Conservation (phyloP, 192 early-diverging fungal genomes). For the Polychytrium aggregatum region DNA sequence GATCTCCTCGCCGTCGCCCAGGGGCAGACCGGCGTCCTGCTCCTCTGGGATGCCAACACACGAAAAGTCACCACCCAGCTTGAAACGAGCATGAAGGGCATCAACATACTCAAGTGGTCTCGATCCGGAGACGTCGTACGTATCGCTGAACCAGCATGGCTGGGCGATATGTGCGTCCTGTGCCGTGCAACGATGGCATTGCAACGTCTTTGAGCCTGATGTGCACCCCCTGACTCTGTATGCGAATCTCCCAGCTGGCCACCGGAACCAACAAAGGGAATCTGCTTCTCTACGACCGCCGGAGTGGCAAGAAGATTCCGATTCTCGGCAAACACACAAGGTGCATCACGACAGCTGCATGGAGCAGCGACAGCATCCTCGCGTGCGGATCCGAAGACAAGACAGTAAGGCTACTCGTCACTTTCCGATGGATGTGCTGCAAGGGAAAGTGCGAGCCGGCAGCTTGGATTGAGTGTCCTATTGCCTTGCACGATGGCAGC, state of each 20-base stretch:
- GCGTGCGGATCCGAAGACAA: slow-evolving; percentile 34
- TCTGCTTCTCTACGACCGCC: slow-evolving; percentile 27
- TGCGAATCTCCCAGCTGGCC: slow-evolving; percentile 19
- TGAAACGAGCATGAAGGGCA: slow-evolving; percentile 26
- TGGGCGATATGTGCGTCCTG: background rate
- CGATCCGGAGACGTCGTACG: slow-evolving; percentile 23
- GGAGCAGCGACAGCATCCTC: slow-evolving; percentile 32
- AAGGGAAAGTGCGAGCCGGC: no score
- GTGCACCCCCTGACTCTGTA: background rate
- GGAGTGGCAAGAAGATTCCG: slow-evolving; percentile 27
- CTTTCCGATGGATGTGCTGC: no score
- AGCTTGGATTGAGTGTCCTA: no score
- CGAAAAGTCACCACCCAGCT: slow-evolving; percentile 6
- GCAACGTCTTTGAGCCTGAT: background rate
- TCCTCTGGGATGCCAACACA: slow-evolving; percentile 26
- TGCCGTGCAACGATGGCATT: background rate
- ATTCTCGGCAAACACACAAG: slow-evolving; percentile 41
- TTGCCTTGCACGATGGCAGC: no score
- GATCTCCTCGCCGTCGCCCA: slow-evolving; percentile 21
- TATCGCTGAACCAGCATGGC: background rate
- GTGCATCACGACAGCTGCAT: slow-evolving; percentile 23
- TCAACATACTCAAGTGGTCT: slow-evolving; percentile 26
- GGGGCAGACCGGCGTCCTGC: slow-evolving; percentile 6
- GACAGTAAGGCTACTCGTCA: slow-evolving; percentile 30
- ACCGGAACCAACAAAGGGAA: slow-evolving; percentile 37